Evolutionary conservation across 768 basidiomycete species (phyloP), one percentile per base, ranked within the genome.

Genomic region (Hericium alpestre): DNA sequence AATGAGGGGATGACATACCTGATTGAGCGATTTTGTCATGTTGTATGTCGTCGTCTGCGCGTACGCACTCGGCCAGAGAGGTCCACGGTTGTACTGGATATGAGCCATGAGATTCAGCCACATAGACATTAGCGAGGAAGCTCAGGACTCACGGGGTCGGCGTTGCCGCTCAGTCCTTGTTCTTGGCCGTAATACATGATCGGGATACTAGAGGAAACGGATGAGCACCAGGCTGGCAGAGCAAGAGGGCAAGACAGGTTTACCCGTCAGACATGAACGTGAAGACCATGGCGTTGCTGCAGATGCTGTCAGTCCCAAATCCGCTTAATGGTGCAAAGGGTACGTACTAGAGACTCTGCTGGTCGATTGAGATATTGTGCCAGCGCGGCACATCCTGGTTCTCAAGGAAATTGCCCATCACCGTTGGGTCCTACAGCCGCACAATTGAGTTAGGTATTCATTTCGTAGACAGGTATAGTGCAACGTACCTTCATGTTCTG

Each of bases 101-200:
- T 39, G 37, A 10, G 32, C 32, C 32, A 61, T 52, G 48, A 53
- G 51, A 55, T 39, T 51, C 43, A 20, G 20, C 3, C 43, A 46
- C 7, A 8, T n/a, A 46, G 9, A 46, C 2, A n/a, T 18, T n/a
- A n/a, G 16, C 43, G 43, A 46, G 7, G n/a, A 32, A 2, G 6
- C 32, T 11, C 56, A 22, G 40, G 32, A 64, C 77, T 62, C 67
- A 87, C 84, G 38, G 88, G 88, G 64, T 90, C 87, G 8, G 67
- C 70, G 64, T 70, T 71, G 38, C 88, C 89, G 56, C 70, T 72
- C 67, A 87, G 84, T 41, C 75, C 71, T 66, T 90, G 88, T 63
- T 90, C 89, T 69, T 87, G 86, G 1, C 89, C 88, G 59, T 88
- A 87, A 67, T 90, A 91, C 11, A 88, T 79, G 58, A 90, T 82